Evolutionary conservation across 768 basidiomycete genomes (phyloP).

Genomic region (Russula griseocarnosa): DNA sequence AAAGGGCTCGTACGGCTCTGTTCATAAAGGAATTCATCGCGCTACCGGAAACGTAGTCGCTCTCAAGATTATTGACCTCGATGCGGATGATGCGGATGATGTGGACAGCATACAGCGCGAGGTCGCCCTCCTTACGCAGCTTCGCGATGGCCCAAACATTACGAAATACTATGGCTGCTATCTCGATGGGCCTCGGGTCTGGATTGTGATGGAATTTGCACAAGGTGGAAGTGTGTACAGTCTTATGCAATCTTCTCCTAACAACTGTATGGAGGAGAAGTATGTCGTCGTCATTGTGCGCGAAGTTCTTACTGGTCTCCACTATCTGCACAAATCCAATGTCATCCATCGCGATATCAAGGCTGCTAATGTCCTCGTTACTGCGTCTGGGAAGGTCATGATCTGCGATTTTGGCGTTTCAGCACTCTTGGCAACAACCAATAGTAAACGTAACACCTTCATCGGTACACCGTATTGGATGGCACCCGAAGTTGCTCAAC

Average conservation of each 20-base stretch:
- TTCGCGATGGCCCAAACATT: conserved; percentile 85
- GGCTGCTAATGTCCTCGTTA: conserved; percentile 93
- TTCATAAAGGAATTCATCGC: conserved; percentile 85
- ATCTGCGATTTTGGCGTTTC: conserved; percentile 99
- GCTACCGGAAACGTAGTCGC: conserved; percentile 86
- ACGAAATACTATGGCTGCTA: conserved; percentile 97
- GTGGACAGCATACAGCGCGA: conserved; percentile 96
- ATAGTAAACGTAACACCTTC: conserved; percentile 92
- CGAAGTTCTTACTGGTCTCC: conserved; percentile 82
- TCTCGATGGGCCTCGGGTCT: conserved; percentile 91
- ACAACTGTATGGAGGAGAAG: conserved; percentile 79
- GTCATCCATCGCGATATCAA: conserved; percentile 99
- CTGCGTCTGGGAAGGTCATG: conserved; percentile 83
- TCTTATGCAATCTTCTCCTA: conserved; percentile 82
- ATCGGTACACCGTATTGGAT: conserved; percentile 99
- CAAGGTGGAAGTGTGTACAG: conserved; percentile 92
- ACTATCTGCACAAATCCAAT: conserved; percentile 87
- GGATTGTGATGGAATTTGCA: conserved; percentile 99
- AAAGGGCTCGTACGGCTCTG: conserved; percentile 93
- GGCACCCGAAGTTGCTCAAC: conserved; percentile 96
- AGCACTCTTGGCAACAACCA: conserved; percentile 75
- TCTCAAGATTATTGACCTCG: conserved; percentile 98
- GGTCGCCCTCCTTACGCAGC: conserved; percentile 85
- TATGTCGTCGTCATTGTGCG: conserved; percentile 84
- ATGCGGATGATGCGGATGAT: conserved; percentile 87